Base-by-base conservation (phyloP, 371 early-diverging fungal species). In the Mucor lusitanicus region DNA sequence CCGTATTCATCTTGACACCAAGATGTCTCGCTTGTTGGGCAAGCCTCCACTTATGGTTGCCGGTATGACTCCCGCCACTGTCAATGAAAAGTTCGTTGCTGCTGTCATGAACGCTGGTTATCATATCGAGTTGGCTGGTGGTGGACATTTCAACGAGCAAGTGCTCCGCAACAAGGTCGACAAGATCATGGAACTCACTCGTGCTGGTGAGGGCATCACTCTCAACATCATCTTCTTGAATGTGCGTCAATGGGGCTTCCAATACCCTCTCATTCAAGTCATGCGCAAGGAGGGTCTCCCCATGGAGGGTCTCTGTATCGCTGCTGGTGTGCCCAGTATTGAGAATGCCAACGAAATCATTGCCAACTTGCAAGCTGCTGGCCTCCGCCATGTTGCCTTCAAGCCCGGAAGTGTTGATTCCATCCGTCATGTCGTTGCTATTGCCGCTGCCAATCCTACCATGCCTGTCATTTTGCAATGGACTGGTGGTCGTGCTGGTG, bases 401-500 rank as follows among this genome's bases (percentile, higher is more conserved):
- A 97, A 97, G 85, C 98, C 98, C 28, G 95, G 97, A 58, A 90
- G 91, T 44, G 88, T 88, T 23, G 90, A 92, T 50, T 87, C 94
- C 17, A 95, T 97, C 70, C 87, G 93, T 58, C 92, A 94, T 64
- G 84, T 83, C 55, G 60, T 96, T 63, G 84, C 89, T 42, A 97
- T 97, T 74, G 98, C 97, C 54, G 91, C 92, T 75, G 86, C 88
- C 58, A 92, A 95, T 76, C 95, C 95, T 23, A 90, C 90, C 54
- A 93, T 96, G 90, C 93, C 97, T 28, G 85, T 97, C 57, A 87
- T 96, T 37, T 85, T 97, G 74, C 95, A 97, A 76, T 97, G 98
- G 98, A 97, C 98, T 55, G 97, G 98, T 81, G 98, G 97, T 50
- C 92, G 98, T 78, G 96, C 93, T 44, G 98, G 98, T 77, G 98